These are phyloP conservation scores for Jamesozyma gamospora DNA, from an alignment of 805 yeast genomes.

Conservation along the genomic window DNA sequence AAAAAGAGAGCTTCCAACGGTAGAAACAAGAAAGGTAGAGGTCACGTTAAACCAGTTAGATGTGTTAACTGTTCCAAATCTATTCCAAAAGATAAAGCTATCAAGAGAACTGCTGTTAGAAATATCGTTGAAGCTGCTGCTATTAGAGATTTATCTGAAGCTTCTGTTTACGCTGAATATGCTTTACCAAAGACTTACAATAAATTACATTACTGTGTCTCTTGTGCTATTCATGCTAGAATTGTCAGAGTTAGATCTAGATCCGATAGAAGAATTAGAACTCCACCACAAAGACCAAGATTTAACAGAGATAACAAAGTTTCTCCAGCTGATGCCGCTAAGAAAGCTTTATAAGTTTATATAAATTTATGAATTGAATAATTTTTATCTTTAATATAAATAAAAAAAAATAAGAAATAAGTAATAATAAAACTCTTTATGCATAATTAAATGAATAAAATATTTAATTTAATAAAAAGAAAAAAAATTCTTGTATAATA, in stretches of 20 bases:
- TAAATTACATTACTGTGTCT: constrained; percentile 99
- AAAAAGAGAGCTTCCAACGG: constrained; percentile 99
- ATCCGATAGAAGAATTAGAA: constrained; percentile 94
- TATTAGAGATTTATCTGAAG: constrained; percentile 98
- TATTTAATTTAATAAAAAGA: background rate
- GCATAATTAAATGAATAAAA: background rate
- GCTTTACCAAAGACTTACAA: constrained; percentile 99
- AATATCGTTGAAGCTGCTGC: constrained; percentile 99
- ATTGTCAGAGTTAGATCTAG: constrained; percentile 99
- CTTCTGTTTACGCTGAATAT: constrained; percentile 98
- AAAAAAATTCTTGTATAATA: background rate
- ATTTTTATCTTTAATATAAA: no score
- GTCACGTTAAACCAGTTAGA: constrained; percentile 99
- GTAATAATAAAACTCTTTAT: no score
- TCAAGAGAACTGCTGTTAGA: constrained; percentile 99
- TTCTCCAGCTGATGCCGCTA: constrained; percentile 95
- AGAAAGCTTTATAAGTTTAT: constrained; percentile 56
- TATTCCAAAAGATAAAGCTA: constrained; percentile 99
- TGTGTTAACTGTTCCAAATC: constrained; percentile 99
- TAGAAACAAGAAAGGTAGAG: constrained; percentile 99
- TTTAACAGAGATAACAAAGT: constrained; percentile 93
- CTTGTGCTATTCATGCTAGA: constrained; percentile 99
- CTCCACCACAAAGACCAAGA: constrained; percentile 99
- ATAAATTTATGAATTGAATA: background rate
- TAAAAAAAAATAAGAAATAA: no score